Percentiles rank a stretch among this genome's conserved stretches.
Evolutionary conservation across 2,329 filamentous ascomycete genomes (phyloP).

Genomic region (Xylariaceae sp.): DNA sequence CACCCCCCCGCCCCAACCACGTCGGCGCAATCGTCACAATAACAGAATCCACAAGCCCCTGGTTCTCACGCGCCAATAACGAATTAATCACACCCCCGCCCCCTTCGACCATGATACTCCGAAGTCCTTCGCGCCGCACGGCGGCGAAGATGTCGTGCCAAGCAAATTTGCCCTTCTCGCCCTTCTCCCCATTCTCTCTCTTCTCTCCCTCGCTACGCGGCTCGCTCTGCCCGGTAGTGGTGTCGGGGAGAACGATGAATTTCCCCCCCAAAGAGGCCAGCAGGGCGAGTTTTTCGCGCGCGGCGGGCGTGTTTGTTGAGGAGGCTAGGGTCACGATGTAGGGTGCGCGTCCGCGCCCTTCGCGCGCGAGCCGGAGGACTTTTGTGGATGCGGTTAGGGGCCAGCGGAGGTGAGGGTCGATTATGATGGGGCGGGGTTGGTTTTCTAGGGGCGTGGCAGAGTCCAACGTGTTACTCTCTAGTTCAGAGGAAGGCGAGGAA

Average conservation of each 20-base stretch:
- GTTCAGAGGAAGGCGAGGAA: too few species aligned
- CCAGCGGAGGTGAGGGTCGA: constrained; percentile 79
- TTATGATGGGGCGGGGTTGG: constrained; percentile 75
- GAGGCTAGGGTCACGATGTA: constrained; percentile 57
- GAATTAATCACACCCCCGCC: constrained; percentile 78
- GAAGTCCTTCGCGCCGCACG: constrained; percentile 55
- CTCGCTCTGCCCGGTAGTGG: too few species aligned
- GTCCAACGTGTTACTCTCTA: too few species aligned
- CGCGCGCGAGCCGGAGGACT: constrained; percentile 58
- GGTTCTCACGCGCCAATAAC: constrained; percentile 55
- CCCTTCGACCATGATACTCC: constrained; percentile 88
- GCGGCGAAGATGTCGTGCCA: constrained; percentile 61
- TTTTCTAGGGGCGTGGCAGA: constrained; percentile 19
- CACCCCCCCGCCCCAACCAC: constrained; percentile 80
- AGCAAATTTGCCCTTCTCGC: constrained; percentile 41
- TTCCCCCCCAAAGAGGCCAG: constrained; percentile 49
- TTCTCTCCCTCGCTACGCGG: too few species aligned
- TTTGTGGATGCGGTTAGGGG: constrained; percentile 53
- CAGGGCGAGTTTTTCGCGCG: constrained; percentile 35
- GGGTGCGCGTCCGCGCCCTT: constrained; percentile 62
- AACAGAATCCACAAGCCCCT: constrained; percentile 65
- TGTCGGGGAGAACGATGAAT: constrained; percentile 39
- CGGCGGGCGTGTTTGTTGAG: constrained; percentile 37
- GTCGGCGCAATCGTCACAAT: constrained; percentile 86
- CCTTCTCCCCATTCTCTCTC: constrained; percentile 25